Percentiles rank a stretch among this genome's conserved stretches.
Evolutionary conservation across 169 alveolate species (phyloP).

Genomic region (Amoebophrya sp.): DNA sequence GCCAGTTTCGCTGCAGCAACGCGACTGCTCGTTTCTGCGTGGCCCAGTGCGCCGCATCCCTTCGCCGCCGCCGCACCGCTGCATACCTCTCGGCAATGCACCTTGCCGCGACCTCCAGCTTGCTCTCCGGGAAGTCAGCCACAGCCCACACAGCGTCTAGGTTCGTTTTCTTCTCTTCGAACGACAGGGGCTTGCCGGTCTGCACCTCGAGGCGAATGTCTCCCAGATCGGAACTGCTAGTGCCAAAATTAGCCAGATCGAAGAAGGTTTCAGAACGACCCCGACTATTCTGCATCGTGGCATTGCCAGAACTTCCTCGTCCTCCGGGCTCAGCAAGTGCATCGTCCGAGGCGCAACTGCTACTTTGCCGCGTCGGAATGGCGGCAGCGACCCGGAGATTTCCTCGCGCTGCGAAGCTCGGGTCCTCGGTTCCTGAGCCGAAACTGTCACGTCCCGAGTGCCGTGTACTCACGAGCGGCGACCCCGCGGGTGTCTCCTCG

Average conservation of each 20-base stretch:
- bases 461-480: background rate
- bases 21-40: background rate
- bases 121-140: background rate
- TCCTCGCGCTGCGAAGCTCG: background rate
- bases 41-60: background rate
- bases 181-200: background rate
- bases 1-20: background rate
- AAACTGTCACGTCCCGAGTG: background rate
- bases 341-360: too few species aligned
- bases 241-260: too few species aligned
- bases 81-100: background rate
- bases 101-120: background rate
- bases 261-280: too few species aligned
- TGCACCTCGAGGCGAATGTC: background rate
- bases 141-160: background rate
- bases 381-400: background rate
- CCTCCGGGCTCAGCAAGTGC: background rate
- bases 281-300: background rate
- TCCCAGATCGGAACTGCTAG: too few species aligned
- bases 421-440: background rate
- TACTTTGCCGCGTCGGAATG: too few species aligned
- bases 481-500: background rate
- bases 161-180: background rate
- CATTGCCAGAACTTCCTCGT: background rate
- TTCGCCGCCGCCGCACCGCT: background rate